These are phyloP conservation scores for Yamadazyma paraphyllophila DNA, from an alignment of 805 yeast species.

Conservation along the genomic window DNA sequence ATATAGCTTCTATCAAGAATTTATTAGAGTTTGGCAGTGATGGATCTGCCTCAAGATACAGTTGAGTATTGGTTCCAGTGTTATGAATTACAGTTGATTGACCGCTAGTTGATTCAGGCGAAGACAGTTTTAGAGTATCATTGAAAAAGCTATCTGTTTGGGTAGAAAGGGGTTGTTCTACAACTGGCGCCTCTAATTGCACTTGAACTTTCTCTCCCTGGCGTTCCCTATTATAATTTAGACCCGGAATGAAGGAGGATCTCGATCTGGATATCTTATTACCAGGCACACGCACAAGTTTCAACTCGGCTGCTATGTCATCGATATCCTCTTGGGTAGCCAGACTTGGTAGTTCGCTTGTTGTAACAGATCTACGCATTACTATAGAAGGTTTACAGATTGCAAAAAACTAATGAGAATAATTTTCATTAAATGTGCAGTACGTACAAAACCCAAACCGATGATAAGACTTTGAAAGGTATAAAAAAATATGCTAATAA, in stretches of 20 bases:
- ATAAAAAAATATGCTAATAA: background rate
- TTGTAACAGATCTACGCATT: constrained; percentile 5
- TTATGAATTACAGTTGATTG: background rate
- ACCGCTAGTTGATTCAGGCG: background rate
- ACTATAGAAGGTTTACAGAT: background rate
- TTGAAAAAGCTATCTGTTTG: constrained; percentile 19
- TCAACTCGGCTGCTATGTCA: background rate
- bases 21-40: background rate
- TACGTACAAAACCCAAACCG: background rate
- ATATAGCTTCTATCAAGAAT: constrained; percentile 11
- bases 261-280: constrained; percentile 5
- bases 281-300: background rate
- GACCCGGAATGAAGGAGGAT: constrained; percentile 12
- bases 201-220: background rate
- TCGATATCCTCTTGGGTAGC: background rate
- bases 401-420: constrained; percentile 1
- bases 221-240: constrained; percentile 1
- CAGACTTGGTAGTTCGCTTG: background rate
- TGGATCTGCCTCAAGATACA: background rate
- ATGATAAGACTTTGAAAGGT: background rate
- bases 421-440: constrained; percentile 2
- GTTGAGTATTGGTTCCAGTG: background rate
- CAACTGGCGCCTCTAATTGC: background rate
- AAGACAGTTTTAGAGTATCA: constrained; percentile 10
- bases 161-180: constrained; percentile 3